Evolutionary conservation across 345 rosid genomes (phyloP).

Genomic region (Salix arbutifolia): DNA sequence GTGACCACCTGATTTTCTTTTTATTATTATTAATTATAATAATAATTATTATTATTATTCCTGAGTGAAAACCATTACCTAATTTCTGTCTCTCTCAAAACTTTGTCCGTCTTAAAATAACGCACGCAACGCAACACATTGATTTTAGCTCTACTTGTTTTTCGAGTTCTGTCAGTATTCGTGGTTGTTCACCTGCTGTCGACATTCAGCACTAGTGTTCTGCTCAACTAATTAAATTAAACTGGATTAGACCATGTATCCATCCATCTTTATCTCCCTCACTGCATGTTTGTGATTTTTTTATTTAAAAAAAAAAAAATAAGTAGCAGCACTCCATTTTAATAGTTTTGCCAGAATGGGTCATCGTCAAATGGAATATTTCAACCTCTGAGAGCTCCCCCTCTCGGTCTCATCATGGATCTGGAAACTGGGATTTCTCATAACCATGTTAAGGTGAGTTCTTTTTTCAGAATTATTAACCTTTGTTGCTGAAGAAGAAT

Average conservation of each 20-base stretch:
- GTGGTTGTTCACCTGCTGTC: constrained; percentile 40
- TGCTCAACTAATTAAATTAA: not conserved
- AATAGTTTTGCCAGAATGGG: constrained; percentile 22
- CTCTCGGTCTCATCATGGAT: constrained; percentile 47
- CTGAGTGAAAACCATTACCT: not conserved
- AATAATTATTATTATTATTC: no score
- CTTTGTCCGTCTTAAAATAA: not conserved
- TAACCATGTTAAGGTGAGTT: constrained; percentile 45
- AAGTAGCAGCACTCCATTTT: not conserved
- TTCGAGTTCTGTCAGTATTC: constrained; percentile 17
- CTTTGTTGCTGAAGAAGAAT: not conserved
- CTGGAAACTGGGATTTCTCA: constrained; percentile 45
- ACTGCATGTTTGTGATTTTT: constrained; percentile 1
- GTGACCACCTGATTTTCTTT: not conserved
- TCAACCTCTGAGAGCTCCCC: constrained; percentile 18
- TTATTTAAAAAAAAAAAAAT: no score
- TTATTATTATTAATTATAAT: no score
- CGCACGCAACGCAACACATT: not conserved
- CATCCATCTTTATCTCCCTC: not conserved
- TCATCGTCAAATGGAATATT: constrained; percentile 27
- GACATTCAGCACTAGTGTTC: not conserved
- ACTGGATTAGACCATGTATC: not conserved
- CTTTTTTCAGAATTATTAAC: constrained; percentile 6
- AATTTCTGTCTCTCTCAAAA: not conserved
- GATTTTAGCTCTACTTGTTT: constrained; percentile 11